Percentiles rank a stretch among this genome's conserved stretches.
phyloP scores from a whole-genome alignment of 106 monocot genomes.

The Vanilla planifolia region DNA sequence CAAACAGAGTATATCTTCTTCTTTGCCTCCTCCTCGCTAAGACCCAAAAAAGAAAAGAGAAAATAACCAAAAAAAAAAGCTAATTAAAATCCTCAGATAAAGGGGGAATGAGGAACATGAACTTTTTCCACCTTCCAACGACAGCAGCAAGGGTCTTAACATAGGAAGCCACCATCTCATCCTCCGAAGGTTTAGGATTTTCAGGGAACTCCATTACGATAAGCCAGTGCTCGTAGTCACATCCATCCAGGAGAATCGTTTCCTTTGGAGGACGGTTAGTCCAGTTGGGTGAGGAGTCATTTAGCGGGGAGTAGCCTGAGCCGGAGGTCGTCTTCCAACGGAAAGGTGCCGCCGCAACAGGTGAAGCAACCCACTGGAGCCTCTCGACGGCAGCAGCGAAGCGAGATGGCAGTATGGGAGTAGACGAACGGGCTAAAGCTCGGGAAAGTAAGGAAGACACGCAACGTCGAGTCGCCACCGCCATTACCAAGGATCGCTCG shows the following conservation, averaged over 20 bases:
- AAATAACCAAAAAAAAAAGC: neutral
- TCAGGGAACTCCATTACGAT: slow-evolving; percentile 92
- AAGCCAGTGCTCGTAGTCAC: slow-evolving; percentile 99
- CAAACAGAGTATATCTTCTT: slow-evolving; percentile 97
- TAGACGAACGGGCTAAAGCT: slow-evolving; percentile 1
- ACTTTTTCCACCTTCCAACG: slow-evolving; percentile 62
- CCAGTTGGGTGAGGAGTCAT: slow-evolving; percentile 84
- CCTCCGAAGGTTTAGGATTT: slow-evolving; percentile 69
- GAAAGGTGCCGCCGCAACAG: slow-evolving; percentile 6
- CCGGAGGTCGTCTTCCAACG: slow-evolving; percentile 62
- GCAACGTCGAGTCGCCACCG: slow-evolving; percentile 34
- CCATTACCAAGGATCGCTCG: slow-evolving; percentile 11
- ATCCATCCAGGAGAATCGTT: slow-evolving; percentile 93
- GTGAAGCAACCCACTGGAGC: neutral
- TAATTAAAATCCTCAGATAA: neutral
- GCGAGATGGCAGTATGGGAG: slow-evolving; percentile 6
- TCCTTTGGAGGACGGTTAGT: slow-evolving; percentile 94
- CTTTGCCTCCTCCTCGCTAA: slow-evolving; percentile 97
- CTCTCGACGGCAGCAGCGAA: slow-evolving; percentile 1
- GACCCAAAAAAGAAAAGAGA: neutral
- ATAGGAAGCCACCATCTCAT: slow-evolving; percentile 82
- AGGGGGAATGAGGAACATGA: neutral
- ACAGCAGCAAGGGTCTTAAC: slow-evolving; percentile 83
- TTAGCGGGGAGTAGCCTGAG: slow-evolving; percentile 82
- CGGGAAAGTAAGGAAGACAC: slow-evolving; percentile 26